Conservation (phyloP, 2,329 filamentous ascomycete genomes). For the Xylaria sp. region DNA sequence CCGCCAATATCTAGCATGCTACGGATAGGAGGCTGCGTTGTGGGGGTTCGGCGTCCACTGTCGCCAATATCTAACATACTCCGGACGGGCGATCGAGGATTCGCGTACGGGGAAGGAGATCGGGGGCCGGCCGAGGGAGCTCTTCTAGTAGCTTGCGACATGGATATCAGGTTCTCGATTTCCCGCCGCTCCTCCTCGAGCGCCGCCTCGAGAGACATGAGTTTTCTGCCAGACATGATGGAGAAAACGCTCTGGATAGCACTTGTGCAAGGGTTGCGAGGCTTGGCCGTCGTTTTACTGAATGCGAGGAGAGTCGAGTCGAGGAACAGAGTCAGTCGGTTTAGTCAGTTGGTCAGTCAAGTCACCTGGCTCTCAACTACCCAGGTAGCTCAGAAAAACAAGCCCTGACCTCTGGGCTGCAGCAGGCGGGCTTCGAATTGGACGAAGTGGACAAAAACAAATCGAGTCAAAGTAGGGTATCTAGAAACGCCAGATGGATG, state of each 20-base stretch:
- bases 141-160: constrained; percentile 27
- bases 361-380: too few relatives aligned
- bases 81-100: constrained; percentile 66
- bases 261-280: neutral
- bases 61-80: constrained; percentile 67
- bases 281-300: constrained; percentile 7
- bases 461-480: constrained; percentile 2
- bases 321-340: neutral
- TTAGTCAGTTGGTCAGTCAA: neutral
- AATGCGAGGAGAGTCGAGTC: constrained; percentile 1
- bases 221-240: constrained; percentile 35
- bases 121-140: constrained; percentile 38
- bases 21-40: constrained; percentile 57
- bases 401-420: neutral
- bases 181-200: constrained; percentile 40
- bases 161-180: constrained; percentile 37
- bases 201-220: constrained; percentile 39
- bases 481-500: constrained; percentile 26
- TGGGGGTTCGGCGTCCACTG: constrained; percentile 36
- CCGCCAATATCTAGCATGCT: constrained; percentile 63
- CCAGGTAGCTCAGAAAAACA: neutral
- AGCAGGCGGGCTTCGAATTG: constrained; percentile 1
- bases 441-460: neutral
- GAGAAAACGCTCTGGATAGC: constrained; percentile 4
- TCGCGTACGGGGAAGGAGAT: constrained; percentile 57